phyloP scores from a whole-genome alignment of 73 alveolate species.

The Symbiodinium natans region DNA sequence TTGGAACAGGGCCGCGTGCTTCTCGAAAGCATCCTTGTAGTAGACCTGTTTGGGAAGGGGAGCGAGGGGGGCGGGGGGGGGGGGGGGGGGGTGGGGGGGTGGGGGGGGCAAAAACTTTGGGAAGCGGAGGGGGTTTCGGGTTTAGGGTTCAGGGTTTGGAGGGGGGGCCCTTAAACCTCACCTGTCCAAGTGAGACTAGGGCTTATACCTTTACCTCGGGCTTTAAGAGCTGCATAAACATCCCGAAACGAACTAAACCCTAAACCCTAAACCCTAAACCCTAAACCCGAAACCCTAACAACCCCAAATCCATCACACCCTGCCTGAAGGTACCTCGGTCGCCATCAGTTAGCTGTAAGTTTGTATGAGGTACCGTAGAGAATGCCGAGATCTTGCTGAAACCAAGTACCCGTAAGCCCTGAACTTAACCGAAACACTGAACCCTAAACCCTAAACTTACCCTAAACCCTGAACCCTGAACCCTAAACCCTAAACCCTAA shows the following conservation, averaged over 20 bases:
- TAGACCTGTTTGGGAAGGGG: neutral
- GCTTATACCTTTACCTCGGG: too few relatives aligned
- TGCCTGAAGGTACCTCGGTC: too few relatives aligned
- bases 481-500: neutral
- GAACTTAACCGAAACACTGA: neutral
- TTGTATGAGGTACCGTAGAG: too few relatives aligned
- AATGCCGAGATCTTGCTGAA: too few relatives aligned
- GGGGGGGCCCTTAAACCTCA: neutral
- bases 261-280: neutral
- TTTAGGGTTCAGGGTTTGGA: neutral
- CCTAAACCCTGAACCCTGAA: too few relatives aligned
- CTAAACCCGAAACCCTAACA: neutral
- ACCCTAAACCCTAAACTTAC: neutral
- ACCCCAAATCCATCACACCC: too few relatives aligned
- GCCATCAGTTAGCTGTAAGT: too few relatives aligned
- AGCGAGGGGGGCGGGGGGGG: too few relatives aligned
- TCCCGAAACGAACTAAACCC: neutral
- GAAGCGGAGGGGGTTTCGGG: neutral
- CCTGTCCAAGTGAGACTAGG: neutral
- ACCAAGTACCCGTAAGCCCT: neutral
- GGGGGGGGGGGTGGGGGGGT: too few relatives aligned
- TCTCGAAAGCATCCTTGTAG: constrained; percentile 81
- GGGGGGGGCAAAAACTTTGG: neutral
- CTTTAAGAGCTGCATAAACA: too few relatives aligned
- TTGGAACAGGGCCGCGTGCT: constrained; percentile 45